Evolutionary conservation across 2,329 filamentous ascomycete species (phyloP).

Genomic region (Macrophomina pseudophaseolina): DNA sequence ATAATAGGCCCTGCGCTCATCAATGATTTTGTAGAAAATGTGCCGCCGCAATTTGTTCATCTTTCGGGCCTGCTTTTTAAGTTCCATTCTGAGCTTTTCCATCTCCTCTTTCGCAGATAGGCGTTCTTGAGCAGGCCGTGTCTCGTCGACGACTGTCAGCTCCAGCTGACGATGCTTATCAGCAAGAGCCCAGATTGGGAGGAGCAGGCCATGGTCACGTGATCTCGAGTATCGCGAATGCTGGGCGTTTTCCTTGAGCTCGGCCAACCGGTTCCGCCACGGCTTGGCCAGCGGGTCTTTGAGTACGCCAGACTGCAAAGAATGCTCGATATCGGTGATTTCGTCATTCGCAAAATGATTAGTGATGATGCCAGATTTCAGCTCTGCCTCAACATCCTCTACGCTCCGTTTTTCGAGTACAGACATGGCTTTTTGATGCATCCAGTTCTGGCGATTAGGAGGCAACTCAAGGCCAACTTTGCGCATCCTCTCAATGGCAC

Average conservation of each 20-base stretch:
- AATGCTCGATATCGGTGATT: neutral
- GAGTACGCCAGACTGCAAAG: neutral
- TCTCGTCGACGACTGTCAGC: constrained; percentile 2
- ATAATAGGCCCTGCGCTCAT: constrained; percentile 61
- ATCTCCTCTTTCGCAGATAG: constrained; percentile 7
- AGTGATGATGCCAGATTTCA: neutral
- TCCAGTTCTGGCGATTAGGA: constrained; percentile 1
- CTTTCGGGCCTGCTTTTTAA: neutral
- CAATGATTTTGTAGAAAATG: neutral
- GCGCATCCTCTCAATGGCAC: constrained; percentile 17
- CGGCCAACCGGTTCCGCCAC: neutral
- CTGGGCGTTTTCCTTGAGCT: neutral
- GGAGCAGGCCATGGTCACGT: too few species aligned
- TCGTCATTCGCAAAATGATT: constrained; percentile 26
- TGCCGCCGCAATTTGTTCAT: neutral
- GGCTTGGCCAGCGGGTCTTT: neutral
- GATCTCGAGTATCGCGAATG: too few species aligned
- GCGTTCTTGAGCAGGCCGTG: neutral
- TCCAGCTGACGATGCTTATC: neutral
- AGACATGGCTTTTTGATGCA: constrained; percentile 7
- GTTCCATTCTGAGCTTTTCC: neutral
- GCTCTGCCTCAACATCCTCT: neutral
- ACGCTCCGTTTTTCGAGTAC: neutral
- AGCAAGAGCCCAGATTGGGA: neutral
- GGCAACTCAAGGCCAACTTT: constrained; percentile 2